These are phyloP conservation scores for Labyrinthula sp. DNA, from an alignment of 352 stramenopile species.

Conservation along the genomic window DNA sequence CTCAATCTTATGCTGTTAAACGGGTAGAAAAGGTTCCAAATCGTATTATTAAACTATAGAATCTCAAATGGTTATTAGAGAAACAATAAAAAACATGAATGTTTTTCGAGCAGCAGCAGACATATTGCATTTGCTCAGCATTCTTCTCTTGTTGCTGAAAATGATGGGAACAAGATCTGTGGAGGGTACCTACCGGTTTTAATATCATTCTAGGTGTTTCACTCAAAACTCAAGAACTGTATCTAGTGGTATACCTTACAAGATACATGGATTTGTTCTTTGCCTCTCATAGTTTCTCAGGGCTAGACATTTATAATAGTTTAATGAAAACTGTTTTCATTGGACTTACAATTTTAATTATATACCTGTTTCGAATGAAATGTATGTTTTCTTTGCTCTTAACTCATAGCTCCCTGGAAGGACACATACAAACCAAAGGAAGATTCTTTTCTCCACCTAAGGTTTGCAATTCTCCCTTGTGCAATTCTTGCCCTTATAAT, in stretches of 20 bases:
- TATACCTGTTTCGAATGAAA: conserved; percentile 88
- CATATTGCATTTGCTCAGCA: conserved; percentile 95
- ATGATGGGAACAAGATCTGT: conserved; percentile 47
- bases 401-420: no score
- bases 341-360: conserved; percentile 73
- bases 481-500: conserved; percentile 79
- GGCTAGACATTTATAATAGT: conserved; percentile 80
- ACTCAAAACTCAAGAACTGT: conserved; percentile 95
- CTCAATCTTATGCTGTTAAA: no score
- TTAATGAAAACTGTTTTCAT: conserved; percentile 98
- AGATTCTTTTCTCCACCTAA: conserved; percentile 92
- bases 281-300: conserved; percentile 35
- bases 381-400: no score
- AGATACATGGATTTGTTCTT: conserved; percentile 95
- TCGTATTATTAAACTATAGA: no score
- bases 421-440: conserved; percentile 94
- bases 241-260: conserved; percentile 92
- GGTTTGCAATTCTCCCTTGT: conserved; percentile 87
- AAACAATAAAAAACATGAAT: conserved; percentile 57
- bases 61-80: no score
- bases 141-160: conserved; percentile 90
- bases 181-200: conserved; percentile 3
- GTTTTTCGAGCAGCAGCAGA: conserved; percentile 90
- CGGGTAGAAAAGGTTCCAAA: no score
- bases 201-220: conserved; percentile 63